A percentile compares a stretch with the other conserved stretches of the same genome.
Conservation (phyloP, 148 eudicot genomes). For the Fallopia convolvulus region DNA sequence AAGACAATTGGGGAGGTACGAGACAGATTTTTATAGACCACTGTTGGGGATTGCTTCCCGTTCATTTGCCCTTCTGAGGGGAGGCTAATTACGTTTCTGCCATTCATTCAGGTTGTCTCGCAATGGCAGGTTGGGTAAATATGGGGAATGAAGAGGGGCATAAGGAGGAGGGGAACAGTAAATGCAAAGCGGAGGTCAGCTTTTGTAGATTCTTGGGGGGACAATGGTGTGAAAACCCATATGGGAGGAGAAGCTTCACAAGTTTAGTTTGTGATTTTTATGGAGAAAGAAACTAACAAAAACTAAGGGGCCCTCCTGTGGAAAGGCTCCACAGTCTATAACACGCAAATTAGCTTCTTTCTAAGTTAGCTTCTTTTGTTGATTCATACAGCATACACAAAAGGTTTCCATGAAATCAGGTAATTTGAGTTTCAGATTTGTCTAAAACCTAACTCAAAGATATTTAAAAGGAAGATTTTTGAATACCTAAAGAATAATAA, state of each 20-base stretch:
- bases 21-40: background rate
- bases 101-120: background rate
- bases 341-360: background rate
- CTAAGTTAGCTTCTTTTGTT: no score
- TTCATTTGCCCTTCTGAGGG: background rate
- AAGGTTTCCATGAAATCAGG: no score
- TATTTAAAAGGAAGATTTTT: no score
- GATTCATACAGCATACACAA: no score
- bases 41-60: background rate
- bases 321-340: background rate
- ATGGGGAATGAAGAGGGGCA: background rate
- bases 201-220: constrained; percentile 11
- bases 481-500: no score
- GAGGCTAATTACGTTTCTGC: constrained; percentile 12
- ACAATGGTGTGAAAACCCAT: constrained; percentile 12
- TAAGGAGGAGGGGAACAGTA: background rate
- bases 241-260: constrained; percentile 8
- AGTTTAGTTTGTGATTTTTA: background rate
- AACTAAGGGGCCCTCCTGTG: background rate
- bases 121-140: background rate
- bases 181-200: background rate
- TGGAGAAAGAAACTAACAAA: background rate
- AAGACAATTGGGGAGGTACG: constrained; percentile 1
- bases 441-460: no score
- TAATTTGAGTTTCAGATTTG: no score